phyloP scores from a whole-genome alignment of 495 filamentous ascomycete species.

The Aspergillus coremiiformis region DNA sequence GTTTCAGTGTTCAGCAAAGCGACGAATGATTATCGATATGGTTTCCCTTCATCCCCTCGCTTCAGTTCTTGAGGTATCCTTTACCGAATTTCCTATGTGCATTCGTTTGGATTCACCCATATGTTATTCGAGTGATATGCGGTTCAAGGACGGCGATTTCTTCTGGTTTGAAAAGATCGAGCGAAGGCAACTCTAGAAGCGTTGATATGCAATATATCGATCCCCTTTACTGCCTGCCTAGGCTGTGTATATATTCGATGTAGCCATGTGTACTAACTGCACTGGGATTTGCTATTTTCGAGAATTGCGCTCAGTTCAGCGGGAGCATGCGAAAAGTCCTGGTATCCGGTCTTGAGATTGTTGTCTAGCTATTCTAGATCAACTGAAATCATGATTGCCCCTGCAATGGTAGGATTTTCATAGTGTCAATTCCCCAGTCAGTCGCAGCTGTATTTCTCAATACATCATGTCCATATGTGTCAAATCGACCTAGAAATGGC shows the following conservation, averaged over 20 bases:
- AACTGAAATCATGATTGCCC: neutral
- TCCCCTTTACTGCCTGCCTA: neutral
- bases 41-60: neutral
- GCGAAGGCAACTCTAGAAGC: neutral
- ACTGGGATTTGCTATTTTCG: neutral
- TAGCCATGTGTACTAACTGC: neutral
- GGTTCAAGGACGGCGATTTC: neutral
- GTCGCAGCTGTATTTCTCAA: too few species aligned
- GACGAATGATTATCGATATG: conserved; percentile 20
- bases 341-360: neutral
- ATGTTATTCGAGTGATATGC: neutral
- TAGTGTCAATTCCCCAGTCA: neutral
- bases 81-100: neutral
- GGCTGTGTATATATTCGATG: neutral
- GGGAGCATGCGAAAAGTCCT: neutral
- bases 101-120: neutral
- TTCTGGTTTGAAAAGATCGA: neutral
- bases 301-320: neutral
- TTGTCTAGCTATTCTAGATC: neutral
- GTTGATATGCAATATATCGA: neutral
- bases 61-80: neutral
- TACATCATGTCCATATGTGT: too few species aligned
- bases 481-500: too few species aligned
- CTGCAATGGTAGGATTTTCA: neutral
- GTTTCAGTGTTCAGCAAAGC: conserved; percentile 11